Evolutionary conservation across 352 stramenopile genomes (phyloP).

Genomic region (Peronospora destructor): DNA sequence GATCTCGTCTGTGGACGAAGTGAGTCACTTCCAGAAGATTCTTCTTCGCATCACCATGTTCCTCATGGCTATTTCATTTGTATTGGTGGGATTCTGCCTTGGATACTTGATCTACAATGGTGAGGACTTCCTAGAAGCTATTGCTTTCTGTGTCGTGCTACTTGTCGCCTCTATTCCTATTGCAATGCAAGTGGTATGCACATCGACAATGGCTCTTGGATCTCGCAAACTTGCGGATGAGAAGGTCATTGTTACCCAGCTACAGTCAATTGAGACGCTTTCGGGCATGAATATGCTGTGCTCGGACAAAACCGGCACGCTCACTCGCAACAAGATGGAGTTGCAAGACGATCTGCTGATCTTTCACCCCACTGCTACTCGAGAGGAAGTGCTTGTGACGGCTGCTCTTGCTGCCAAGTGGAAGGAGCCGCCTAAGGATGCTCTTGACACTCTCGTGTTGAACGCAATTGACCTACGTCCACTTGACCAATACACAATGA

Average conservation of each 20-base stretch:
- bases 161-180: conserved; percentile 91
- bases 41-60: conserved; percentile 89
- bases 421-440: conserved; percentile 90
- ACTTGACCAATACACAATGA: conserved; percentile 78
- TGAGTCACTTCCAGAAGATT: conserved; percentile 88
- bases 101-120: conserved; percentile 82
- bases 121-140: conserved; percentile 60
- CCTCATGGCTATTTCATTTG: conserved; percentile 81
- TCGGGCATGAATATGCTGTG: conserved; percentile 92
- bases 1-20: conserved; percentile 66
- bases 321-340: conserved; percentile 93
- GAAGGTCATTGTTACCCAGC: conserved; percentile 89
- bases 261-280: conserved; percentile 90
- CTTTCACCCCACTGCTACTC: conserved; percentile 67
- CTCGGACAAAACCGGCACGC: conserved; percentile 94
- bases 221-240: conserved; percentile 85
- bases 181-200: conserved; percentile 90
- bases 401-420: conserved; percentile 91
- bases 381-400: conserved; percentile 86
- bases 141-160: conserved; percentile 88
- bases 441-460: conserved; percentile 89
- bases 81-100: conserved; percentile 84
- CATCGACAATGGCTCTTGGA: conserved; percentile 90
- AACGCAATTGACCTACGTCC: conserved; percentile 81
- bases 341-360: conserved; percentile 89